Evolutionary conservation across 2,329 filamentous ascomycete genomes (phyloP).

Genomic region (Monilinia fructigena): DNA sequence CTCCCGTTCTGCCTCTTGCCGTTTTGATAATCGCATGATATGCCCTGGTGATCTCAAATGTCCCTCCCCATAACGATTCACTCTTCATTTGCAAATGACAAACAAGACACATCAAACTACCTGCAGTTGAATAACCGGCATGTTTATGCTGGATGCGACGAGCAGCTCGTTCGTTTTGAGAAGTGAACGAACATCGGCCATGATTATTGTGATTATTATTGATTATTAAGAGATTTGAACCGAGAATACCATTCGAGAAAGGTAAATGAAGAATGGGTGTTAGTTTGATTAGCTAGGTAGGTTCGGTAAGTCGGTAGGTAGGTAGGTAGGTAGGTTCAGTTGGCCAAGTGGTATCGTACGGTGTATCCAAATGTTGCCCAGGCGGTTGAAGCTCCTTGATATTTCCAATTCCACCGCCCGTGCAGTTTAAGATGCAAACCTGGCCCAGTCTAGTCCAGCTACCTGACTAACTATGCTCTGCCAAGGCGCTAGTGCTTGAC

Average conservation of each 20-base stretch:
- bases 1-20: conserved; percentile 25
- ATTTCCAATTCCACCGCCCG: not conserved
- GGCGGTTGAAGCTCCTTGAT: not conserved
- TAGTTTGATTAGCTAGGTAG: too few species aligned
- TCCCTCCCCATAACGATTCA: conserved; percentile 65
- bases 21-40: conserved; percentile 42
- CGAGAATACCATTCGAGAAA: not conserved
- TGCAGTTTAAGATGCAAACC: not conserved
- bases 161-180: conserved; percentile 74
- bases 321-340: not conserved
- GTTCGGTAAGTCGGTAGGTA: not conserved
- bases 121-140: conserved; percentile 65
- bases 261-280: not conserved
- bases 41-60: conserved; percentile 54
- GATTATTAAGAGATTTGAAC: not conserved
- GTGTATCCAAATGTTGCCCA: too few species aligned
- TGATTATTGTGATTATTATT: conserved; percentile 40
- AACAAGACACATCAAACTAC: conserved; percentile 65
- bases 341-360: not conserved
- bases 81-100: conserved; percentile 65
- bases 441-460: not conserved
- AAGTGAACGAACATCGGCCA: conserved; percentile 79
- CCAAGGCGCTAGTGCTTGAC: not conserved
- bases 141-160: conserved; percentile 70
- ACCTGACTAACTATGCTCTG: not conserved